A percentile compares a stretch with the other conserved stretches of the same genome.
These are phyloP conservation scores for Skeletonema grethae DNA, from an alignment of 108 stramenopile genomes.

Conservation along the genomic window DNA sequence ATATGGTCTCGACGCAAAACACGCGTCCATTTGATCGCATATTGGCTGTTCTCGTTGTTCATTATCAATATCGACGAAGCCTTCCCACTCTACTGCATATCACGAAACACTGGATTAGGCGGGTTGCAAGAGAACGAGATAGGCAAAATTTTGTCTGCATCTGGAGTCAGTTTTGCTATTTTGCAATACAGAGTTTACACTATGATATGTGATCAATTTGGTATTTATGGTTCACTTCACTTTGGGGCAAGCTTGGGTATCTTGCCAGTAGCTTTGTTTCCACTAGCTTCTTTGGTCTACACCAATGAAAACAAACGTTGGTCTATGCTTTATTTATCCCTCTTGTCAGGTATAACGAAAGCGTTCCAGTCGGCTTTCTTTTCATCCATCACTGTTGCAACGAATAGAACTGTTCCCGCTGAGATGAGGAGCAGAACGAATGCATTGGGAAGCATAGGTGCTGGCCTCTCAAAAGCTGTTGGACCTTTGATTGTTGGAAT, in stretches of 20 bases:
- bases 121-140: conserved; percentile 63
- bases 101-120: conserved; percentile 49
- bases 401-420: conserved; percentile 63
- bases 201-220: conserved; percentile 44
- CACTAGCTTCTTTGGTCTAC: conserved; percentile 35
- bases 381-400: conserved; percentile 56
- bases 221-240: conserved; percentile 48
- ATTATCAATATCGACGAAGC: conserved; percentile 57
- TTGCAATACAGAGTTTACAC: conserved; percentile 57
- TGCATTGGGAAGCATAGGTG: conserved; percentile 63
- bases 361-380: conserved; percentile 57
- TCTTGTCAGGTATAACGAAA: conserved; percentile 41
- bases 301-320: neutral
- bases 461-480: conserved; percentile 55
- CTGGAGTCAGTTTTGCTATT: conserved; percentile 58
- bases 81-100: conserved; percentile 77
- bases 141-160: conserved; percentile 57
- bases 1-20: conserved; percentile 43
- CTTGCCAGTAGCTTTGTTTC: conserved; percentile 47
- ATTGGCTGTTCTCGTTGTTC: conserved; percentile 68
- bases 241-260: conserved; percentile 48
- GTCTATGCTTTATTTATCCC: conserved; percentile 16
- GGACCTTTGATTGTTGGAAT: conserved; percentile 65
- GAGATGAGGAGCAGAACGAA: conserved; percentile 71
- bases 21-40: conserved; percentile 48